Base-by-base conservation (phyloP, 2,329 filamentous ascomycete genomes). In the Aspergillus quadricinctus region DNA sequence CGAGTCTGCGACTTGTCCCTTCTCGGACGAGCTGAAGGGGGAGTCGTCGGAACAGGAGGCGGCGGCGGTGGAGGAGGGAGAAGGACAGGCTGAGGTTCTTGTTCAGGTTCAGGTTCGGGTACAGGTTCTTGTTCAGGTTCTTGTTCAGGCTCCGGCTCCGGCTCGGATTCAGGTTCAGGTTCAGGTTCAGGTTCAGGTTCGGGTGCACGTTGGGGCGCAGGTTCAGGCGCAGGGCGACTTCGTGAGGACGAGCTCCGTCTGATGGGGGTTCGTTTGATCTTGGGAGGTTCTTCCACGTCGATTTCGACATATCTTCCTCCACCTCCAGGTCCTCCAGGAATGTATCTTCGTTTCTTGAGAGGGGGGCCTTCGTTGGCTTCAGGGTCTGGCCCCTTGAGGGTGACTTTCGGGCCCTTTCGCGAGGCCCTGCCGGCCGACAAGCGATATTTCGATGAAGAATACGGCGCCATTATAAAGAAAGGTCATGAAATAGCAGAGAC, bases 281-380 rank as follows among this genome's bases (percentile, higher is more conserved):
- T 59, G 49, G 50, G 61, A 45, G 81, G 83, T 61, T 88, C 84
- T 57, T 81, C 78, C 52, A 83, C 83, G 56, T 90, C 84, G 55
- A 87, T 81, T 64, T 95, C 90, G 37, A 94, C 80, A 72, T 92
- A 96, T 69, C 92, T 81, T 21, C 92, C 91, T 56, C 92, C 91
- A 48, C 92, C 92, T 41, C 90, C 91, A 56, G 90, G 88, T 3
- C 91, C 92, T 49, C 92, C 92, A 35, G 93, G 90, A 49, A 95
- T 83, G 76, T 96, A 97, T 74, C 85, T 83, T 64, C 87, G 82
- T 69, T 83, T 84, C 75, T 91, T 92, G 1, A 80, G 80, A 11
- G 88, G 86, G 27, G 87, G 86, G 63, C 88, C 87, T 49, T 74
- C 73, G 48, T 64, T 69, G 50, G 65, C 49, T 45, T 65, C 63